Base-by-base conservation (phyloP, 176 grass and related monocot genomes). In the Phragmites australis region DNA sequence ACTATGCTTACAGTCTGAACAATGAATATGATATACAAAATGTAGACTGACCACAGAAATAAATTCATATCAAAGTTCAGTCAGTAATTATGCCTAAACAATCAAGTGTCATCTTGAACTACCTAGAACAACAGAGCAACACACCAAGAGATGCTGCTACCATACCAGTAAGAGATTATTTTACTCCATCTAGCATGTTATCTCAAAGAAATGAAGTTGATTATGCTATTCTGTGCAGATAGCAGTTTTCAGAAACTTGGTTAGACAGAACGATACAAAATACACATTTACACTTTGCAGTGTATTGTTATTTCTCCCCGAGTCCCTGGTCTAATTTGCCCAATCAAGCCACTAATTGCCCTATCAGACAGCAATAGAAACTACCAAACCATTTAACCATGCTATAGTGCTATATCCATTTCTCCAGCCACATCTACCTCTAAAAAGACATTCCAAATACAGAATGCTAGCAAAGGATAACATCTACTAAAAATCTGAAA, bases 71-170 rank as follows among this genome's bases (percentile, higher is more conserved):
- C n/a, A n/a, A n/a, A n/a, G n/a, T n/a, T n/a, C n/a, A n/a, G n/a
- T n/a, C n/a, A n/a, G n/a, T n/a, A n/a, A n/a, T n/a, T n/a, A n/a
- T n/a, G n/a, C n/a, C n/a, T n/a, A n/a, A n/a, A n/a, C n/a, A n/a
- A n/a, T n/a, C n/a, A n/a, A n/a, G n/a, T n/a, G n/a, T n/a, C n/a
- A n/a, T n/a, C n/a, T n/a, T n/a, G n/a, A n/a, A n/a, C n/a, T n/a
- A 50, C 43, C 56, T 78, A 69, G 40, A 54, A 79, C 30, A 72
- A 55, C 15, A 39, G 47, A 55, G 39, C 47, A 78, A 48, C 39
- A 80, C 69, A 81, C 54, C 42, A 74, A 8, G 26, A 86, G 49
- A 81, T 68, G 77, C 59, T 59, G 69, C 59, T 55, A 81, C 59
- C 41, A 56, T 43, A 80, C 41, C 68, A 63, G 27, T 45, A 48